A percentile compares a stretch with the other conserved stretches of the same genome.
Evolutionary conservation across 805 yeast species (phyloP).

Genomic region (Osmozyma mogii): DNA sequence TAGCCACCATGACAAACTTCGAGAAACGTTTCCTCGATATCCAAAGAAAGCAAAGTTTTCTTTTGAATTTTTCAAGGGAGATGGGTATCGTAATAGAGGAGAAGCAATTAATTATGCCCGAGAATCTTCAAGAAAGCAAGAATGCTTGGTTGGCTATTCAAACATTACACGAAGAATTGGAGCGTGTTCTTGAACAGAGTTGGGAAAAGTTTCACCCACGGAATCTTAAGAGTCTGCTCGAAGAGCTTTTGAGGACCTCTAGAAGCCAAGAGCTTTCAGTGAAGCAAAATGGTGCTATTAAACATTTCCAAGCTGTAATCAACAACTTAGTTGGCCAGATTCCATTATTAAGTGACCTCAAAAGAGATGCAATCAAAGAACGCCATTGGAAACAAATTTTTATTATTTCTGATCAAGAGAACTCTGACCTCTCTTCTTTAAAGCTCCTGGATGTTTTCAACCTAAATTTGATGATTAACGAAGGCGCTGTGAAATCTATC

Average conservation of each 20-base stretch:
- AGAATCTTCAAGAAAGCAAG: slow-evolving; percentile 49
- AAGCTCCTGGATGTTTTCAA: slow-evolving; percentile 57
- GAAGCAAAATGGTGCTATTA: slow-evolving; percentile 64
- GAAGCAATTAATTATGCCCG: slow-evolving; percentile 14
- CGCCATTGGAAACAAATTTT: slow-evolving; percentile 62
- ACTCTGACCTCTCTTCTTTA: slow-evolving; percentile 17
- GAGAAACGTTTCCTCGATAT: slow-evolving; percentile 3
- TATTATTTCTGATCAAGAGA: slow-evolving; percentile 20
- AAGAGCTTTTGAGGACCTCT: slow-evolving; percentile 38
- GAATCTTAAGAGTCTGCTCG: slow-evolving; percentile 40
- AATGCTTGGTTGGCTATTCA: slow-evolving; percentile 60
- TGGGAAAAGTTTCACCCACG: slow-evolving; percentile 48
- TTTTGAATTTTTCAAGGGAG: slow-evolving; percentile 7
- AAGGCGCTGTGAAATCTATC: slow-evolving; percentile 37
- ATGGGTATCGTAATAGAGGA: slow-evolving; percentile 21
- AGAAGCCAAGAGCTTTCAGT: slow-evolving; percentile 49
- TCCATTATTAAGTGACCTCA: slow-evolving; percentile 37
- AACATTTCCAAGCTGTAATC: slow-evolving; percentile 41
- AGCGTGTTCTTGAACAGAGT: slow-evolving; percentile 27
- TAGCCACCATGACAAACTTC: slow-evolving; percentile 25
- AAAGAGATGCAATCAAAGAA: slow-evolving; percentile 47
- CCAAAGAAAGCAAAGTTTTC: too few species aligned
- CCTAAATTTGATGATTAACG: slow-evolving; percentile 42
- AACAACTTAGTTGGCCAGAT: slow-evolving; percentile 32
- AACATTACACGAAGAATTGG: slow-evolving; percentile 39